These are phyloP conservation scores for Wickerhamomyces tratensis DNA, from an alignment of 805 yeast genomes.

Conservation along the genomic window DNA sequence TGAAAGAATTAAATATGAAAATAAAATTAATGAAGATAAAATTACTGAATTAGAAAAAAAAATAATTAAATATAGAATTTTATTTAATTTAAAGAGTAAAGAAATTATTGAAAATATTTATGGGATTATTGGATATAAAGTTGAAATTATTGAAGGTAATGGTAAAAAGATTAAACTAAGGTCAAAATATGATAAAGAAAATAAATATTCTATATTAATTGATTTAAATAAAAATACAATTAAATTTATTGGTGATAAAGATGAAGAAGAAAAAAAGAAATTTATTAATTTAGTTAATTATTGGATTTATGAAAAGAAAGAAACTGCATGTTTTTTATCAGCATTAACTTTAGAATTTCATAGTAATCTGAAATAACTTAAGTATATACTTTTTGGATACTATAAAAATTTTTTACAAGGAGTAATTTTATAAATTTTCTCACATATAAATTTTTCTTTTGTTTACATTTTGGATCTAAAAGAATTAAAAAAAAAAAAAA, in stretches of 20 bases:
- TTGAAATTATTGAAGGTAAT: slow-evolving; percentile 41
- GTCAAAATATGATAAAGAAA: slow-evolving; percentile 30
- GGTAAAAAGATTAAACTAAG: slow-evolving; percentile 42
- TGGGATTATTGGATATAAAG: slow-evolving; percentile 58
- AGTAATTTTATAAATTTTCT: no score
- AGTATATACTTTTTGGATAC: no score
- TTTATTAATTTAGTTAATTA: slow-evolving; percentile 32
- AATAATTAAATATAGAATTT: slow-evolving; percentile 39
- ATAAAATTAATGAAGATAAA: slow-evolving; percentile 34
- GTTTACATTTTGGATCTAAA: no score
- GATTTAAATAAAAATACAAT: slow-evolving; percentile 47
- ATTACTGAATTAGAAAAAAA: slow-evolving; percentile 42
- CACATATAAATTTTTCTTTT: no score
- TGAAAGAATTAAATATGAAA: slow-evolving; percentile 50
- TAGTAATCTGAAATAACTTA: no score
- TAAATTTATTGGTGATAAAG: slow-evolving; percentile 37
- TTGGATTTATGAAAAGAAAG: slow-evolving; percentile 62
- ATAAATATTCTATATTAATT: slow-evolving; percentile 37
- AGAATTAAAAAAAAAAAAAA: no score
- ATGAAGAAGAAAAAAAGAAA: slow-evolving; percentile 21
- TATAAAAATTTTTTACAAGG: no score
- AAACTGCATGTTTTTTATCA: slow-evolving; percentile 70
- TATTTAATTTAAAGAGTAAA: slow-evolving; percentile 54
- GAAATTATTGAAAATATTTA: slow-evolving; percentile 64
- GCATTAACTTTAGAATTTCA: slow-evolving; percentile 56